These are phyloP conservation scores for Amoebophrya sp. DNA, from an alignment of 169 alveolate species.

Conservation along the genomic window DNA sequence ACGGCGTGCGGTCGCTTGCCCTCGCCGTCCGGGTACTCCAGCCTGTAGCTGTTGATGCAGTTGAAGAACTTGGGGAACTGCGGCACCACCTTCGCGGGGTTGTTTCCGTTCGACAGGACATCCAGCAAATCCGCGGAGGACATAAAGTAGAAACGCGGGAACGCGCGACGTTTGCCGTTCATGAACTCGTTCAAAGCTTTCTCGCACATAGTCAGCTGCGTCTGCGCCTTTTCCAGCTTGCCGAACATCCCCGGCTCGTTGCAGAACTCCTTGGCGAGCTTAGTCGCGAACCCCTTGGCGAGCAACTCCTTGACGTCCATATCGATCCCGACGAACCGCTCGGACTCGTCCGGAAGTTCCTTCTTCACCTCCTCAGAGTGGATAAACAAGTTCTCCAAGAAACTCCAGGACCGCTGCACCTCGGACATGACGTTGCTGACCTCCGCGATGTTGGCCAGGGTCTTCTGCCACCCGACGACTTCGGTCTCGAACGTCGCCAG, in stretches of 20 bases:
- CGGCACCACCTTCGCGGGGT: slow-evolving; percentile 83
- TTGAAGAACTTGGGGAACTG: slow-evolving; percentile 91
- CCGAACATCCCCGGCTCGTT: slow-evolving; percentile 62
- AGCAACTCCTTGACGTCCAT: slow-evolving; percentile 82
- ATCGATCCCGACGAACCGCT: slow-evolving; percentile 85
- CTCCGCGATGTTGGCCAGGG: slow-evolving; percentile 83
- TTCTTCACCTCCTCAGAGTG: slow-evolving; percentile 93
- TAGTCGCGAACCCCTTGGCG: slow-evolving; percentile 64
- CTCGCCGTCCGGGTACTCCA: slow-evolving; percentile 63
- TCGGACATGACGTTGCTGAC: slow-evolving; percentile 82
- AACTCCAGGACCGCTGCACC: slow-evolving; percentile 91
- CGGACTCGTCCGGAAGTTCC: slow-evolving; percentile 90
- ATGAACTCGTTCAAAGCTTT: slow-evolving; percentile 91
- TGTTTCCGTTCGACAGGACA: slow-evolving; percentile 91
- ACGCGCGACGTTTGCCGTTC: slow-evolving; percentile 90
- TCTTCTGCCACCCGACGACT: slow-evolving; percentile 83
- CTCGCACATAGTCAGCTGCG: slow-evolving; percentile 81
- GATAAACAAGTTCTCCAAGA: slow-evolving; percentile 90
- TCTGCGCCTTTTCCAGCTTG: slow-evolving; percentile 76
- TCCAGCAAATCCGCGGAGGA: slow-evolving; percentile 87
- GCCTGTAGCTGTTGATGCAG: slow-evolving; percentile 73
- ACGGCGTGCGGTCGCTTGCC: slow-evolving; percentile 54
- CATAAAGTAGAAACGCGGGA: slow-evolving; percentile 95
- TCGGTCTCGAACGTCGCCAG: slow-evolving; percentile 82
- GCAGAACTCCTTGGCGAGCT: slow-evolving; percentile 75